Percentiles rank a stretch among this genome's conserved stretches.
phyloP scores from a whole-genome alignment of 768 basidiomycete species.

The Mycena vulgaris region DNA sequence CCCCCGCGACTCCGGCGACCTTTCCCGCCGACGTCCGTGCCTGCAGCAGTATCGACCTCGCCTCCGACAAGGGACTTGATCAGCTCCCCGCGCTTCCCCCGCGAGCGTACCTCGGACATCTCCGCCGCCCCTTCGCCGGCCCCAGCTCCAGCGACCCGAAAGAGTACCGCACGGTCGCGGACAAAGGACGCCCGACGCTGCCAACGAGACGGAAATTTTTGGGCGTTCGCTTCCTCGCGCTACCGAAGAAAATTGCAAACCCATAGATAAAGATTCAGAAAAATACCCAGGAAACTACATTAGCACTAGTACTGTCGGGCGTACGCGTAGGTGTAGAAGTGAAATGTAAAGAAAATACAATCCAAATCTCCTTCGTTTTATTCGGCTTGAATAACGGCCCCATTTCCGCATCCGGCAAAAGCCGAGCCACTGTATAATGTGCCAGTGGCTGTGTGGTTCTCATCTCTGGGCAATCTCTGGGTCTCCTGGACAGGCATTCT shows the following conservation, averaged over 20 bases:
- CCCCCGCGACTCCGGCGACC: not conserved
- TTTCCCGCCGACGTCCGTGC: not conserved
- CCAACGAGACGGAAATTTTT: not conserved
- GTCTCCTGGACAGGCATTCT: too few relatives aligned
- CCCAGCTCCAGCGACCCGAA: not conserved
- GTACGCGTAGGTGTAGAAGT: too few relatives aligned
- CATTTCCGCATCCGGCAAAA: too few relatives aligned
- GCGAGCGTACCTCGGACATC: constrained; percentile 7
- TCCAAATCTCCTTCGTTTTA: too few relatives aligned
- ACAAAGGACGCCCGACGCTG: constrained; percentile 10
- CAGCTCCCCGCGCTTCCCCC: constrained; percentile 1
- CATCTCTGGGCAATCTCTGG: too few relatives aligned
- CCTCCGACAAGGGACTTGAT: not conserved
- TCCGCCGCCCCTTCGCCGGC: not conserved
- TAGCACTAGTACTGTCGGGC: too few relatives aligned
- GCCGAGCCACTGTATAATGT: too few relatives aligned
- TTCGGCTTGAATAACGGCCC: too few relatives aligned
- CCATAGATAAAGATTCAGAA: not conserved
- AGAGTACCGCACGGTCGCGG: constrained; percentile 5
- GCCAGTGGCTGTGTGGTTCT: too few relatives aligned
- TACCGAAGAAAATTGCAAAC: not conserved
- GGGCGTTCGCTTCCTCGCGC: not conserved
- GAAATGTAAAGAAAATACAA: too few relatives aligned
- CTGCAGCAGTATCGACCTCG: not conserved
- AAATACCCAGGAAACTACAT: too few relatives aligned